Percentiles rank a stretch among this genome's conserved stretches.
These are phyloP conservation scores for Ogataea minuta DNA, from an alignment of 805 yeast species.

Conservation along the genomic window DNA sequence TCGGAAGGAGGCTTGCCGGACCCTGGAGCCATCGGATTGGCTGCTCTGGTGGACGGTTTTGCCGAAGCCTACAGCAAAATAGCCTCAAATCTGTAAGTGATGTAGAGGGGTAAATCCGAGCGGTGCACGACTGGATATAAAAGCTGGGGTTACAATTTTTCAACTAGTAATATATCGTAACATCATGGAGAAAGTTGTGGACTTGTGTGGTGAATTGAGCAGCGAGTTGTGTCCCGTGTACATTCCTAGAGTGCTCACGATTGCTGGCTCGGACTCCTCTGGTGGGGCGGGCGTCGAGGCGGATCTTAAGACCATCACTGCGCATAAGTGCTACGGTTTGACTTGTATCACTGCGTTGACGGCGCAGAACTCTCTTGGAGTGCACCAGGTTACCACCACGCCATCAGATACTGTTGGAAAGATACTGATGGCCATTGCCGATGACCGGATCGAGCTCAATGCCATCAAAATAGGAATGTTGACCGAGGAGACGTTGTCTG, in stretches of 20 bases:
- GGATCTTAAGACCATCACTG: conserved; percentile 76
- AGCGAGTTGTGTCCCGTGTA: conserved; percentile 8
- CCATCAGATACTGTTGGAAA: conserved; percentile 43
- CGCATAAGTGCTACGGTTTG: conserved; percentile 75
- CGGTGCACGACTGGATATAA: conserved; percentile 3
- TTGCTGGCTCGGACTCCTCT: conserved; percentile 81
- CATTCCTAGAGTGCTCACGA: conserved; percentile 42
- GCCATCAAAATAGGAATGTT: conserved; percentile 81
- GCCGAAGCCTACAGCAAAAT: conserved; percentile 26
- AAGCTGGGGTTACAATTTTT: background rate
- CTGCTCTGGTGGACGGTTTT: conserved; percentile 34
- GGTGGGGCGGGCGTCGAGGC: conserved; percentile 97
- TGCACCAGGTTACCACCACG: conserved; percentile 42
- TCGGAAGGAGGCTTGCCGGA: conserved; percentile 80
- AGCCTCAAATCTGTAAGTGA: conserved; percentile 16
- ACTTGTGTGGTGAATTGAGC: conserved; percentile 8
- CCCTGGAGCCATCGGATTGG: conserved; percentile 92
- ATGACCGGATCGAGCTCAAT: conserved; percentile 57
- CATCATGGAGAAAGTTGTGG: conserved; percentile 6
- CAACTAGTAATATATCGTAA: background rate
- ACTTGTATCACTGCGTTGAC: conserved; percentile 79
- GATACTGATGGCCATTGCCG: conserved; percentile 54
- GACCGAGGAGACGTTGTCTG: conserved; percentile 44
- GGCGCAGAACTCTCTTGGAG: conserved; percentile 68
- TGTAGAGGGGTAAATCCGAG: conserved; percentile 2